Evolutionary conservation across 2,329 filamentous ascomycete species (phyloP), one percentile per base, ranked within the genome.

Genomic region (Fulvia fulva): DNA sequence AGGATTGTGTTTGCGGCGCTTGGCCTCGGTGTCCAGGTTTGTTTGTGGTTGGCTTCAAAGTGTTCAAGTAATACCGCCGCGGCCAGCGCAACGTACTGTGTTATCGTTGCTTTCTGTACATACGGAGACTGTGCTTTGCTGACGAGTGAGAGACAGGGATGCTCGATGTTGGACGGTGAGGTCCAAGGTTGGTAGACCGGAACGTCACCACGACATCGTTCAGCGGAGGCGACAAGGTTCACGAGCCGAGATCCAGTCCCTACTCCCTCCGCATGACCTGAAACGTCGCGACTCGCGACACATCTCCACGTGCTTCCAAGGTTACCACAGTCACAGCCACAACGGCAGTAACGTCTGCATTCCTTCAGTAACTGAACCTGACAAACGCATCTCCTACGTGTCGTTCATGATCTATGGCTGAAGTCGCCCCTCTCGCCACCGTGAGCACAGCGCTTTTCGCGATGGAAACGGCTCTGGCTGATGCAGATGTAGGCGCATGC

Each of bases 401-500:
- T 23, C 19, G 14, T 12, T 12, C 26, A 26, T 25, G 6, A 25
- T 23, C 25, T 23, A 60, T 60, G 58, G 58, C 55, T n/a, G 58
- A 60, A 26, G 14, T 26, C 6, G 54, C 58, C n/a, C 58, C 55
- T 8, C 45, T 60, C 41, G 55, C 44, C 2, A 51, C 51, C 14
- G 58, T 60, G 37, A 44, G 51, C 53, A 34, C 28, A 47, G 16
- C 22, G 19, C 7, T 32, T 32, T 7, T 32, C 25, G 45, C 32
- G 46, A 28, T n/a, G 23, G 9, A 43, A 19, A 23, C 12, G 16
- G 45, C 19, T 44, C 32, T 30, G 22, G n/a, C 62, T 62, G 28
- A 66, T 44, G 21, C 44, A 8, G 19, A 11, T 9, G 11, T 66
- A 93, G 85, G 93, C 92, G 62, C 90, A 96, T 75, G 88, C 93